Conservation (phyloP, 1,284 basidiomycete species). For the Pseudozyma tsukubaensis region DNA sequence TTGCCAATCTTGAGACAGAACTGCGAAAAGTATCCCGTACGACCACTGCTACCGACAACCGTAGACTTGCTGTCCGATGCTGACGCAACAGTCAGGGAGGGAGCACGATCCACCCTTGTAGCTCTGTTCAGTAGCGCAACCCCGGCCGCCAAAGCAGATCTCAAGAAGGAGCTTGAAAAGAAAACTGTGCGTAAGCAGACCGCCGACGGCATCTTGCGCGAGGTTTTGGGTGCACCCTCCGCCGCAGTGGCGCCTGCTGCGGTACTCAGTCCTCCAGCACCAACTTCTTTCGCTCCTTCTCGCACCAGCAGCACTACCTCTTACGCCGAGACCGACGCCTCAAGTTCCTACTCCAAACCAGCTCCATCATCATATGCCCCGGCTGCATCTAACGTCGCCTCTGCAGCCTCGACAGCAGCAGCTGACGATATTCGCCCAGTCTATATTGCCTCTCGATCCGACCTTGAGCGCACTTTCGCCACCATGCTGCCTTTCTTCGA, state of each 20-base stretch:
- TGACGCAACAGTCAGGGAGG: constrained; percentile 87
- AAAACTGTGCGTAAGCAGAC: constrained; percentile 77
- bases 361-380: background rate
- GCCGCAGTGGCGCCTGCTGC: constrained; percentile 7
- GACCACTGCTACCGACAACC: constrained; percentile 81
- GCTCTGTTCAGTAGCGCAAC: constrained; percentile 84
- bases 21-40: constrained; percentile 76
- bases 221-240: constrained; percentile 66
- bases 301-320: constrained; percentile 6
- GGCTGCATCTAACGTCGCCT: constrained; percentile 2
- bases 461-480: constrained; percentile 86
- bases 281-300: constrained; percentile 12
- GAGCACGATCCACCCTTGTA: constrained; percentile 82
- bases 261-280: constrained; percentile 16
- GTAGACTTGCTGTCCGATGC: constrained; percentile 89
- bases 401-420: constrained; percentile 27
- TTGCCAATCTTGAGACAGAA: constrained; percentile 44
- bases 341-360: constrained; percentile 10
- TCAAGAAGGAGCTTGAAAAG: constrained; percentile 85
- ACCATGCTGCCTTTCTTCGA: constrained; percentile 84
- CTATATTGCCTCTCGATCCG: constrained; percentile 84
- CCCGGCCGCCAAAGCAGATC: constrained; percentile 85
- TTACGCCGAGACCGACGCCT: constrained; percentile 8
- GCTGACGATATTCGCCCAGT: constrained; percentile 59
- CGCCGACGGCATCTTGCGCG: constrained; percentile 70